A percentile compares a stretch with the other conserved stretches of the same genome.
Evolutionary conservation across 208 protist species (phyloP).

Genomic region (Leishmania turanica): DNA sequence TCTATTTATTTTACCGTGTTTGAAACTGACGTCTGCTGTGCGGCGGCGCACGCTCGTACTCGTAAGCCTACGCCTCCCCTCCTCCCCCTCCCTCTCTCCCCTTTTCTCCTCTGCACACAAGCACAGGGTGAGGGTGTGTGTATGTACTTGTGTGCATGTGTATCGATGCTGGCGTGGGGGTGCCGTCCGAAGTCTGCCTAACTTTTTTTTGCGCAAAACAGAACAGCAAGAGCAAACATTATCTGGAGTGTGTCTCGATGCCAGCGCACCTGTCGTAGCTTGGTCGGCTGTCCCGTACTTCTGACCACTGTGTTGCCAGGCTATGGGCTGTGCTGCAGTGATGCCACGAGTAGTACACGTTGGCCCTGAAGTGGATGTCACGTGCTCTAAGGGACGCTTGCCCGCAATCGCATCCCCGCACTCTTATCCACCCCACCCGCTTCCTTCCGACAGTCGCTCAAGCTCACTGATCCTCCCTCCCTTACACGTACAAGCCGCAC

Average conservation of each 20-base stretch:
- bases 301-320: not conserved
- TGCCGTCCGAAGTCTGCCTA: not conserved
- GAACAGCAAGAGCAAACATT: not conserved
- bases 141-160: not conserved
- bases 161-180: not conserved
- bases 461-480: not conserved
- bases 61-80: not conserved
- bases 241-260: not conserved
- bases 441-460: not conserved
- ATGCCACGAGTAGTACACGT: not conserved
- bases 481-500: not conserved
- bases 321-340: not conserved
- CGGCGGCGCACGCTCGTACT: not conserved
- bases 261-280: not conserved
- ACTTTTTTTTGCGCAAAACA: not conserved
- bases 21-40: not conserved
- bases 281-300: not conserved
- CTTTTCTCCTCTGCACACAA: not conserved
- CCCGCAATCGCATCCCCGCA: not conserved
- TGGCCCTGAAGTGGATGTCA: not conserved
- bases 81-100: not conserved
- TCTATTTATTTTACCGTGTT: not conserved
- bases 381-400: not conserved
- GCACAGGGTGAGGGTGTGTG: not conserved
- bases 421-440: not conserved